These are phyloP conservation scores for Lichtheimia corymbifera DNA, from an alignment of 371 early-diverging fungal genomes.

Conservation along the genomic window DNA sequence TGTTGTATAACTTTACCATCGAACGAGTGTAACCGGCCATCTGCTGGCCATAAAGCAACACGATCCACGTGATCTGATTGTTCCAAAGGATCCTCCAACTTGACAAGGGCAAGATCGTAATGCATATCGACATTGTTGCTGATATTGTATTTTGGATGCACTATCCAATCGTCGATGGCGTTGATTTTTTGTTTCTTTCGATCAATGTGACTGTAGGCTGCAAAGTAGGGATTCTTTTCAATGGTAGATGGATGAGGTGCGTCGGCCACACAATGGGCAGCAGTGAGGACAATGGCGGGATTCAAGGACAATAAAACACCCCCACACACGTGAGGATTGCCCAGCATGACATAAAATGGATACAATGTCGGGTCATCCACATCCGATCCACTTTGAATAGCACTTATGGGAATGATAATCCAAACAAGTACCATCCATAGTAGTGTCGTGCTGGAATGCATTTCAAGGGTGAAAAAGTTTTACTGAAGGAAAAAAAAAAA, in stretches of 20 bases:
- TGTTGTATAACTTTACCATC: background rate
- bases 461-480: background rate
- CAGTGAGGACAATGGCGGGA: constrained; percentile 45
- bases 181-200: constrained; percentile 26
- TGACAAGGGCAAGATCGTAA: constrained; percentile 43
- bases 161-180: constrained; percentile 30
- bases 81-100: constrained; percentile 25
- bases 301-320: constrained; percentile 42
- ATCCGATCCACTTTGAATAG: constrained; percentile 33
- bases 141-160: constrained; percentile 37
- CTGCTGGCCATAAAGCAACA: constrained; percentile 35
- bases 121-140: constrained; percentile 23
- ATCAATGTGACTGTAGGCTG: constrained; percentile 20
- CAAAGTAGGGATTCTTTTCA: constrained; percentile 24
- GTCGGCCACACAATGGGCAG: constrained; percentile 50
- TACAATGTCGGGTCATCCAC: constrained; percentile 27
- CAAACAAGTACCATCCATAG: background rate
- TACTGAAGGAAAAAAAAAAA: constrained; percentile 7
- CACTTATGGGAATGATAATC: constrained; percentile 1
- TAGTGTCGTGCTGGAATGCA: background rate
- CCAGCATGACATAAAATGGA: constrained; percentile 48
- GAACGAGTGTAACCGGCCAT: background rate
- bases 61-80: constrained; percentile 21
- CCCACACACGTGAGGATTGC: constrained; percentile 53
- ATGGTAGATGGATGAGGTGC: constrained; percentile 18